Evolutionary conservation across 2,329 filamentous ascomycete genomes (phyloP), one percentile per base, ranked within the genome.

Genomic region (Knufia fluminis): DNA sequence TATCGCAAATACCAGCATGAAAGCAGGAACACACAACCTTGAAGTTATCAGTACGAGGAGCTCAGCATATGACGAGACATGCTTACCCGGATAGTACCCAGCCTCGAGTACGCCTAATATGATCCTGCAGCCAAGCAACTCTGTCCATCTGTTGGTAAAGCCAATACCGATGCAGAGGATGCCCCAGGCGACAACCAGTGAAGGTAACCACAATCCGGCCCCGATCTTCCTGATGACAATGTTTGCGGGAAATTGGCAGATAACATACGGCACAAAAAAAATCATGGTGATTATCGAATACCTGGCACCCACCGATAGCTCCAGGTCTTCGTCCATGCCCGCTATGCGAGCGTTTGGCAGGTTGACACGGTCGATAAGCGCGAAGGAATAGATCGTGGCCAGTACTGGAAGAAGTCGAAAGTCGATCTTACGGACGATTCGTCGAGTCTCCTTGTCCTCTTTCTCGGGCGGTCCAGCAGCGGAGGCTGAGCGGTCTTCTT

Each of bases 181-280:
- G 7, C 53, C 53, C 48, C 51, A 55, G 12, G 43, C 32, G 12
- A 51, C 22, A 4, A 20, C 36, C 3, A 55, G 39, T 20, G 19
- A 23, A 7, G 51, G 39, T 26, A 55, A 19, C 53, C 53, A 55
- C 16, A 32, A 31, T 22, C 41, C 38, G 14, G 53, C 36, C n/a
- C 55, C 50, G 45, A 52, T 20, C 22, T 56, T 56, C 46, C 67
- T 68, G 49, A 75, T 59, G 3, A 74, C 53, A 7, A 74, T 55
- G 54, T 74, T 74, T 52, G 67, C 67, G 3, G 71, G 71, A 8
- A 74, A 61, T 53, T 73, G 19, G 33, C 33, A 39, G 36, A 40
- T 28, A 19, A 57, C 54, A 35, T 62, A 61, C 12, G 59, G 49
- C 36, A 59, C 54, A 40, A 64, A 63, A 44, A 63, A 61, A 12